phyloP scores from a whole-genome alignment of 768 basidiomycete species.

The Leucocoprinus leucothites region DNA sequence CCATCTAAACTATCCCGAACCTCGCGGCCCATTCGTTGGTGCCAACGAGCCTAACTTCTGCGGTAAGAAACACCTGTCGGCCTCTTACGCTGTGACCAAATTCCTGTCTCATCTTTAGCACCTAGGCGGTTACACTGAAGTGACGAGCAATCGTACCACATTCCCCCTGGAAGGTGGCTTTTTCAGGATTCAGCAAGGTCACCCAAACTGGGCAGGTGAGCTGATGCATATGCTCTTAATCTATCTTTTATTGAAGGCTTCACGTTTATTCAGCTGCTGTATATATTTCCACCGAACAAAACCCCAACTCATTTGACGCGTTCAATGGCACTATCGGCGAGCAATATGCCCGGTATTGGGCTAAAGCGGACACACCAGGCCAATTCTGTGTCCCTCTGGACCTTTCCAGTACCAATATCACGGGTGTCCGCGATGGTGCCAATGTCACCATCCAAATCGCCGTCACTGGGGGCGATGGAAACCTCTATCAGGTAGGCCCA shows the following conservation, averaged over 20 bases:
- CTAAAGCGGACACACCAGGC: conserved; percentile 9
- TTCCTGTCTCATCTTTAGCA: no score
- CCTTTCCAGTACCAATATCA: conserved; percentile 12
- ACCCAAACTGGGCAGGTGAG: conserved; percentile 42
- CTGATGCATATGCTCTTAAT: conserved; percentile 7
- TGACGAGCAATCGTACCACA: conserved; percentile 51
- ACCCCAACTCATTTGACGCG: conserved; percentile 49
- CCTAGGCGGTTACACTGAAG: conserved; percentile 55
- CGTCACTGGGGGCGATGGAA: conserved; percentile 16
- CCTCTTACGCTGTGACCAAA: no score
- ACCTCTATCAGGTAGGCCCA: conserved; percentile 13
- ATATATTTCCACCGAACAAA: conserved; percentile 41
- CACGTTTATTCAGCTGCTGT: conserved; percentile 17
- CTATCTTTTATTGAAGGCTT: neutral
- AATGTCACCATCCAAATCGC: conserved; percentile 19
- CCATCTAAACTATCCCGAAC: conserved; percentile 65
- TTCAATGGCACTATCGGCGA: conserved; percentile 37
- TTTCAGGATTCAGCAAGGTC: conserved; percentile 49
- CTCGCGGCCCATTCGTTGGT: conserved; percentile 65
- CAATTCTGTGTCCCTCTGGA: conserved; percentile 17
- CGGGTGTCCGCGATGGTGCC: conserved; percentile 14
- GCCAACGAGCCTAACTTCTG: conserved; percentile 57
- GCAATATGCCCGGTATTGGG: conserved; percentile 8
- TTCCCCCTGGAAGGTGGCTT: conserved; percentile 67
- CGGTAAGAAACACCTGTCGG: conserved; percentile 34